Evolutionary conservation across 192 early-diverging fungal genomes (phyloP).

Genomic region (Rhizoclosmatium globosum): DNA sequence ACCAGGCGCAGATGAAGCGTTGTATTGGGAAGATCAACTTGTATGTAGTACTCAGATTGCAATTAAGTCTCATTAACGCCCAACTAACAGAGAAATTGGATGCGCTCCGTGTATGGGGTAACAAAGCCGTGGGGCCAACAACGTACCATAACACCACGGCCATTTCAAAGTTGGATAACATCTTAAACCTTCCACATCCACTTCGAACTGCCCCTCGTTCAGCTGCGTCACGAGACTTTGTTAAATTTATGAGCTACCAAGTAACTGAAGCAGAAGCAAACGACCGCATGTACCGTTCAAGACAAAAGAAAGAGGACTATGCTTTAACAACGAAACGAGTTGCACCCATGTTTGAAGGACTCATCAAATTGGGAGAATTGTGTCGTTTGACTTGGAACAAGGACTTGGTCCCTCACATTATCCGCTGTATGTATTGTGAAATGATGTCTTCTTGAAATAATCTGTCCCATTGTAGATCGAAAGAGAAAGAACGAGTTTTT

Average conservation of each 20-base stretch:
- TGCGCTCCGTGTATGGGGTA: conserved; percentile 4
- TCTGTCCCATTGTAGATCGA: conserved; percentile 11
- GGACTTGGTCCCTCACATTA: conserved; percentile 8
- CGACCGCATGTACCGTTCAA: not conserved
- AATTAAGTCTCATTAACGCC: not conserved
- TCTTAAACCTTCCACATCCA: not conserved
- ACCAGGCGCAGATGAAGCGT: conserved; percentile 15
- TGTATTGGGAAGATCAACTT: conserved; percentile 32
- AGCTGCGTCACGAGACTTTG: not conserved
- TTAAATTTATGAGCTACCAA: conserved; percentile 17
- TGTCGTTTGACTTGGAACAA: not conserved
- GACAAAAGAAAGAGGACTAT: not conserved
- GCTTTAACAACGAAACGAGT: not conserved
- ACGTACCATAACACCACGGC: conserved; percentile 7
- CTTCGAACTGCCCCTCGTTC: not conserved
- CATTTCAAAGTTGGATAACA: conserved; percentile 10
- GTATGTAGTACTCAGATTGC: not conserved
- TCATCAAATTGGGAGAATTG: conserved; percentile 16
- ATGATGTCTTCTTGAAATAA: not conserved
- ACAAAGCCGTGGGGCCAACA: conserved; percentile 13
- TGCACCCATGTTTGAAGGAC: conserved; percentile 10
- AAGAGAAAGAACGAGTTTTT: conserved; percentile 21
- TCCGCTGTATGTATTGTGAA: conserved; percentile 3
- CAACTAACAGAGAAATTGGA: not conserved
- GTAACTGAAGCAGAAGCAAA: conserved; percentile 5